Base-by-base conservation (phyloP, 306 rosid genomes). In the Citrullus mucosospermus region DNA sequence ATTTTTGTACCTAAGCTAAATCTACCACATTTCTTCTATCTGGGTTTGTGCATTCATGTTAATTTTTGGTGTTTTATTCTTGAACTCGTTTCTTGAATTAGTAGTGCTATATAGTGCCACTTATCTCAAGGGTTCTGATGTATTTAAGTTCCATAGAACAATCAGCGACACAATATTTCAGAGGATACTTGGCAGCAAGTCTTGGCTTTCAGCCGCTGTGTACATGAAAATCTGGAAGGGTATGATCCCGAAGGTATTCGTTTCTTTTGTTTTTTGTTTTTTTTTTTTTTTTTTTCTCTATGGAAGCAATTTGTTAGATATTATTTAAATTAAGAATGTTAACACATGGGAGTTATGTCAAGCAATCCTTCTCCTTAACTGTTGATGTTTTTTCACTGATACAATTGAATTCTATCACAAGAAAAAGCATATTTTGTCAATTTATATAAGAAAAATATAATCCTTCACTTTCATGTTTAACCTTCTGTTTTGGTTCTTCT, bases 151-250 rank as follows among this genome's bases (percentile, higher is more conserved):
- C 66, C 82, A 59, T 79, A 96, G 99, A 96, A 90, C 84, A 91
- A 88, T 82, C 99, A 92, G 79, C 90, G 99, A 62, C 88, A 92
- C 87, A 96, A 92, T 88, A 92, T 96, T 82, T 90, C 97, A 4
- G 97, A 96, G 87, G 99, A 96, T 87, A 92, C 98, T 16, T 96
- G 99, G 99, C 86, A 82, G 82, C 99, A 96, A 88, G 98, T 92
- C 76, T 84, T 96, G 70, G 93, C 99, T 85, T 96, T 96, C 84
- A 96, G 98, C 86, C 84, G 91, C 81, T 87, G 93, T 84, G 96
- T 92, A 13, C 97, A 86, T 22, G 96, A 96, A 83, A 91, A 80
- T 88, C 83, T 96, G 87, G 93, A 90, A 68, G 96, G 97, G 66
- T 96, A 96, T 85, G 99, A 96, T 85, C 93, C 93, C 50, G 97